Evolutionary conservation across 352 stramenopile species (phyloP).

Genomic region (Phytophthora tentaculata): DNA sequence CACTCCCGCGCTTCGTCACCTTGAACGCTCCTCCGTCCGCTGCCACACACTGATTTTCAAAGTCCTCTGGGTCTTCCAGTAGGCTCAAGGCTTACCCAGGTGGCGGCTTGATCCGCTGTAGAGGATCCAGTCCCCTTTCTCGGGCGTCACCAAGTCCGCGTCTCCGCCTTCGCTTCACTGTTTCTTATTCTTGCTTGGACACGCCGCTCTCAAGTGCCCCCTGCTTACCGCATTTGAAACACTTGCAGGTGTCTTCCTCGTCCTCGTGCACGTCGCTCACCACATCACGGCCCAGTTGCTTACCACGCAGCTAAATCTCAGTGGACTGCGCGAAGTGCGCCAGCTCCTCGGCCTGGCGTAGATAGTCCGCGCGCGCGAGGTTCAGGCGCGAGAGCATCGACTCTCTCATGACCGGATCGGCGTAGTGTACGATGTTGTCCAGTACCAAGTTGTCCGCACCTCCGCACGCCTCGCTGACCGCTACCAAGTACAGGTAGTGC

Average conservation of each 20-base stretch:
- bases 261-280: slow-evolving; percentile 8
- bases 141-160: too few species aligned
- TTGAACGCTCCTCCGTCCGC: slow-evolving; percentile 1
- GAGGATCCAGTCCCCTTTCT: neutral
- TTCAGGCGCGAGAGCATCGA: slow-evolving; percentile 18
- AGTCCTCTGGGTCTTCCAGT: too few species aligned
- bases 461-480: slow-evolving; percentile 3
- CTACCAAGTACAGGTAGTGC: slow-evolving; percentile 25
- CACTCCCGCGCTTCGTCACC: neutral
- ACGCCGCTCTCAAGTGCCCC: too few species aligned
- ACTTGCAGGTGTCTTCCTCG: too few species aligned
- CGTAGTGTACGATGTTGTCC: slow-evolving; percentile 33
- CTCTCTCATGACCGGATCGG: slow-evolving; percentile 1
- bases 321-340: too few species aligned
- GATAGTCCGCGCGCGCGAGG: slow-evolving; percentile 10
- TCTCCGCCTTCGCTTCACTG: too few species aligned
- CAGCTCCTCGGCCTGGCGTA: slow-evolving; percentile 18
- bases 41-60: neutral
- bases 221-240: too few species aligned
- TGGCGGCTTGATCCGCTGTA: slow-evolving; percentile 6
- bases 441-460: slow-evolving; percentile 13
- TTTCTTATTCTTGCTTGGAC: too few species aligned
- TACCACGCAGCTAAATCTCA: too few species aligned
- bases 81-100: slow-evolving; percentile 14
- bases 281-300: neutral